phyloP scores from a whole-genome alignment of 352 stramenopile species.

The Pythium oligandrum region DNA sequence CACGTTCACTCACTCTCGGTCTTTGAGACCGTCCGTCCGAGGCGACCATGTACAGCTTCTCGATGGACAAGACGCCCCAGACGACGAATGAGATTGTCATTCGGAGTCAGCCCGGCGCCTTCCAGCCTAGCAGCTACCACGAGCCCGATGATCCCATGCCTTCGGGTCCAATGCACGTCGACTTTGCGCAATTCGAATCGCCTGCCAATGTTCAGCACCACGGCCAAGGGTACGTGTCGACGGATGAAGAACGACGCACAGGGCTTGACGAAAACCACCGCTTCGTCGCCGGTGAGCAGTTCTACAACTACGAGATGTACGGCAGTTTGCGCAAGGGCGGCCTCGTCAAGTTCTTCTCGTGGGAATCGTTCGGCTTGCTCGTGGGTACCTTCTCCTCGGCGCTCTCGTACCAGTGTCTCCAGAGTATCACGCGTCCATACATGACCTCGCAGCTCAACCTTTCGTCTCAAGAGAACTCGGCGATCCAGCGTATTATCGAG shows the following conservation, averaged over 20 bases:
- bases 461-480: constrained; percentile 10
- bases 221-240: too few relatives aligned
- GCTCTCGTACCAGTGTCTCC: constrained; percentile 18
- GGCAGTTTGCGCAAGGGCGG: constrained; percentile 26
- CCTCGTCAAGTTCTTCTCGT: constrained; percentile 25
- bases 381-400: constrained; percentile 19
- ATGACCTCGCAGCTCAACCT: constrained; percentile 17
- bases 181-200: too few relatives aligned
- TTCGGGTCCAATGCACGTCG: neutral
- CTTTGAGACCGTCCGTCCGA: too few relatives aligned
- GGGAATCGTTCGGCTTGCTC: constrained; percentile 16
- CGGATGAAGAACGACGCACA: constrained; percentile 2
- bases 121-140: neutral
- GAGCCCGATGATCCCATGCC: neutral
- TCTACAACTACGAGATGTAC: constrained; percentile 33
- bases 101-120: too few relatives aligned
- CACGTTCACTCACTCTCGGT: too few relatives aligned
- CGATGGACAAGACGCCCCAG: neutral
- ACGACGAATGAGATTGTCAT: neutral
- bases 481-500: constrained; percentile 24
- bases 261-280: constrained; percentile 8
- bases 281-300: constrained; percentile 30
- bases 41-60: neutral
- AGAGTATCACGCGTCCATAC: constrained; percentile 12
- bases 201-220: too few relatives aligned